Percentiles rank a stretch among this genome's conserved stretches.
Conservation (phyloP, 2,329 filamentous ascomycete species). For the Xylogone sp. region DNA sequence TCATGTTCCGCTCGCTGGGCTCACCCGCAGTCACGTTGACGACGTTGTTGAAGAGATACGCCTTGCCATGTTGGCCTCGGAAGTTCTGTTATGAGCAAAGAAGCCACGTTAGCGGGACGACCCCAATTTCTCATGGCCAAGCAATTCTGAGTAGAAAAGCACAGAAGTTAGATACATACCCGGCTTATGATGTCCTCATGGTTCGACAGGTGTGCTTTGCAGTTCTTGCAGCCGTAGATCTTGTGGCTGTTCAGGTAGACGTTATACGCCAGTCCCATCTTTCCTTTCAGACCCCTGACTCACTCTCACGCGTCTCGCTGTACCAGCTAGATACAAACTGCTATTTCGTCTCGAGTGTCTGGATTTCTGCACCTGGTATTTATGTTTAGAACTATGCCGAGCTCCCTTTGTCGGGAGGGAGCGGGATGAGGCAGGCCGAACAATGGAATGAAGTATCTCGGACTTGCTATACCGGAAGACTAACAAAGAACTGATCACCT, state of each 20-base stretch:
- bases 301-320: too few relatives aligned
- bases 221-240: slow-evolving; percentile 90
- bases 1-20: slow-evolving; percentile 95
- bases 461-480: too few relatives aligned
- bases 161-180: slow-evolving; percentile 49
- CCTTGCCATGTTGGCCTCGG: slow-evolving; percentile 96
- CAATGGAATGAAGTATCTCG: too few relatives aligned
- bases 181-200: slow-evolving; percentile 94
- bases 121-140: too few relatives aligned
- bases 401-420: too few relatives aligned
- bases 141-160: too few relatives aligned
- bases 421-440: too few relatives aligned
- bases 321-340: too few relatives aligned
- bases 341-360: too few relatives aligned
- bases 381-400: too few relatives aligned
- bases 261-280: slow-evolving; percentile 89
- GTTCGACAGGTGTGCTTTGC: slow-evolving; percentile 93
- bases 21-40: slow-evolving; percentile 86
- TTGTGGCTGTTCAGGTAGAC: slow-evolving; percentile 81
- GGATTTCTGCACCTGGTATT: too few relatives aligned
- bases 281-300: neutral
- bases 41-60: slow-evolving; percentile 90
- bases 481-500: too few relatives aligned
- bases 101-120: neutral
- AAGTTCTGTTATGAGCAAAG: slow-evolving; percentile 68